Evolutionary conservation across 768 basidiomycete species (phyloP), one percentile per base, ranked within the genome.

Genomic region (Podaxis sp.): DNA sequence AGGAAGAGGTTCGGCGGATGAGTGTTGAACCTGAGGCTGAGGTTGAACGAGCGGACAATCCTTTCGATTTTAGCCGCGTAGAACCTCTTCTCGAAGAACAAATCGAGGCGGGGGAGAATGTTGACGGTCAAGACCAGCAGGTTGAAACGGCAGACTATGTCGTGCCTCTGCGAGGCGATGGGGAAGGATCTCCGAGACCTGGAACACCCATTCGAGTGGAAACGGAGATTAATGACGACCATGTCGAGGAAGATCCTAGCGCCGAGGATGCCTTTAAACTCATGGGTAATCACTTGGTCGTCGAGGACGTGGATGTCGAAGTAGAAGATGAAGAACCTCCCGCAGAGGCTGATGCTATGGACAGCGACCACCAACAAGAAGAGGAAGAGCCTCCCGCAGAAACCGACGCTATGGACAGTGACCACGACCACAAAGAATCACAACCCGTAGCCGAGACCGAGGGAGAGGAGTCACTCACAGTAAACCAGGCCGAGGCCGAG

Each of bases 1-100:
- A 74, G 46, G 72, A 70, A 29, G 74, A 76, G 57, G 72, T 73
- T 47, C 62, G 64, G 40, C 65, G 64, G 51, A 72, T 72, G 66
- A 69, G 69, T 11, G 64, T 71, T 4, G 67, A 71, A 17, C 69
- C 66, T 9, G 68, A 72, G 3, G 38, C 51, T 15, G 63, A 61
- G 33, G n/a, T 27, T 17, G 33, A 33, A 9, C 33, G 33, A 33
- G 33, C 9, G 33, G 33, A 33, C 33, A 37, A 46, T 22, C 55
- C 60, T 11, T 61, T 51, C 19, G 59, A 66, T 9, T 27, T 63
- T 33, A 24, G 33, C n/a, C 12, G 33, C 22, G 22, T 50, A 40
- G 15, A 47, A 4, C 36, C 38, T 61, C 40, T 47, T 8, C 6
- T 13, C 17, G 43, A 46, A 8, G 19, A 46, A 9, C 33, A 9